Base-by-base conservation (phyloP, 441 rosid genomes). In the Populus hybrid region DNA sequence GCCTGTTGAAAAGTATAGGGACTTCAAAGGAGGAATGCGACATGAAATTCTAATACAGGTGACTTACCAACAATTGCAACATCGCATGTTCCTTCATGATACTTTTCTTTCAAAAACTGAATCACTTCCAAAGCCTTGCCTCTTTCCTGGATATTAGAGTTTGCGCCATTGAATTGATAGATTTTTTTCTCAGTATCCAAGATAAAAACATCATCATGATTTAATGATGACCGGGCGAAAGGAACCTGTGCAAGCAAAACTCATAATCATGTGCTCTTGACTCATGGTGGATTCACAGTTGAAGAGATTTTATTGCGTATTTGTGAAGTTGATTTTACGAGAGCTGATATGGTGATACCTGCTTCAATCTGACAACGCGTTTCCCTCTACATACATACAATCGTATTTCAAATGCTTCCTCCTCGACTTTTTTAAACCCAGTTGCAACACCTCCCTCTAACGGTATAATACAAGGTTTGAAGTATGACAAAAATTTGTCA, bases 201-300 rank as follows among this genome's bases (percentile, higher is more conserved):
- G 82, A 94, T 93, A 83, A 97, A 97, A 67, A 97, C 98, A 84
- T 97, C 99, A 87, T 97, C 99, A 69, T 97, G 99, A 90, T 97
- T 97, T 81, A 97, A 80, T 24, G 97, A 91, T 78, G 99, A 89
- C 36, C 99, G 92, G 68, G 90, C 93, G 84, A 94, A 97, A 71
- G 99, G 93, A 84, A 93, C 92, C 99, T 97, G 84, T 71, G 81
- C 38, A 78, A 79, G 76, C 45, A 82, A 83, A 78, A 73, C 23
- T 40, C 64, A 83, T 20, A 75, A 78, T 77, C 50, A 68, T 71
- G 68, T 67, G 75, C 66, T 35, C 73, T 73, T 38, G 31, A 73
- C 45, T 79, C 77, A 65, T 12, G 4, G 77, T 68, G 76, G 65
- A 71, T 77, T 72, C 29, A 1, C 72, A 80, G 70, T 23, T 36